Evolutionary conservation across 352 stramenopile species (phyloP).

Genomic region (Globisporangium radiosum): DNA sequence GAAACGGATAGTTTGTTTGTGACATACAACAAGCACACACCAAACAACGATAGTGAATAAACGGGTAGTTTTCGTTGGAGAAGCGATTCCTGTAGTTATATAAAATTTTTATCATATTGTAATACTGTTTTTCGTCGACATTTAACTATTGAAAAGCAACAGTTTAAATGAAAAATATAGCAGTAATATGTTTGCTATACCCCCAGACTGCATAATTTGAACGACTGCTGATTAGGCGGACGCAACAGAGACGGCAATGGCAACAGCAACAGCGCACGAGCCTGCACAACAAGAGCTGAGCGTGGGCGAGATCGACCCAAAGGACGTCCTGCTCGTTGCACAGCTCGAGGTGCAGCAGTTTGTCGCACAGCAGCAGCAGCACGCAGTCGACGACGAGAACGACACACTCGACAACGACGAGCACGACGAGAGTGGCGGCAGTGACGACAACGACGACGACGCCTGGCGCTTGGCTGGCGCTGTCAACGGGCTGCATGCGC

Average conservation of each 20-base stretch:
- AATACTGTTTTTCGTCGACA: too few species aligned
- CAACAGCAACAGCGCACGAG: not conserved
- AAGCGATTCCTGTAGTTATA: too few species aligned
- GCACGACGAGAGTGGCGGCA: not conserved
- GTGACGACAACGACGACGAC: not conserved
- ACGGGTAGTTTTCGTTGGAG: too few species aligned
- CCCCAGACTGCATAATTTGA: too few species aligned
- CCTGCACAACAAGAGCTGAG: not conserved
- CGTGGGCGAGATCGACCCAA: slow-evolving; percentile 3
- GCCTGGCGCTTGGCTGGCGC: not conserved
- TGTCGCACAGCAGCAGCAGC: not conserved
- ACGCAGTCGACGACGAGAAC: not conserved
- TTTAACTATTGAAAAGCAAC: too few species aligned
- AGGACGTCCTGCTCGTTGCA: not conserved
- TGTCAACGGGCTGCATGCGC: not conserved
- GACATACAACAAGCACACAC: too few species aligned
- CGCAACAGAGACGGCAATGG: not conserved
- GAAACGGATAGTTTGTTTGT: too few species aligned
- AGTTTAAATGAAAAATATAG: too few species aligned
- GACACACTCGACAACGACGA: not conserved
- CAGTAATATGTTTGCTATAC: too few species aligned
- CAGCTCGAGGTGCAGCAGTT: not conserved
- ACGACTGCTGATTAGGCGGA: too few species aligned
- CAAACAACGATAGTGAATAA: too few species aligned
- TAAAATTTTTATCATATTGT: too few species aligned